Evolutionary conservation across 139 green algal genomes (phyloP).

Genomic region (Auxenochlorella pyrenoidosa): DNA sequence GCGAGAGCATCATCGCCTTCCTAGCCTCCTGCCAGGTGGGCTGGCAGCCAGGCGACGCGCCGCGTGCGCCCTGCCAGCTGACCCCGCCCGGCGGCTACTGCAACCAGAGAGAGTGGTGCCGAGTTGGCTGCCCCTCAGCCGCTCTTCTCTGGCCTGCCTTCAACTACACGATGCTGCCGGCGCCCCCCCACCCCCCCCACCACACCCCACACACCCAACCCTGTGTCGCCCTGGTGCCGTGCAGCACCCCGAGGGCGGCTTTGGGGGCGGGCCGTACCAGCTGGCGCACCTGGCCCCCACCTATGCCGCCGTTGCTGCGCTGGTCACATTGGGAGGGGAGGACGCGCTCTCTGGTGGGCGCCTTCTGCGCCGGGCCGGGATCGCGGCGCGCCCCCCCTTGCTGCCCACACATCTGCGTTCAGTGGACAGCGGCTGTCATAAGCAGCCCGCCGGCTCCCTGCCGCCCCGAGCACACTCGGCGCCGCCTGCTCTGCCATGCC

Average conservation of each 20-base stretch:
- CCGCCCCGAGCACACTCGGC: no score
- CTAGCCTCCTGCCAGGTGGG: constrained; percentile 52
- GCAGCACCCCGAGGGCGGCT: constrained; percentile 85
- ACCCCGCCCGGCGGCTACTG: no score
- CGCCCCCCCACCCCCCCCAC: no score
- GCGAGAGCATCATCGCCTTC: constrained; percentile 72
- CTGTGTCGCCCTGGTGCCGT: constrained; percentile 51
- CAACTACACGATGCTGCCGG: no score
- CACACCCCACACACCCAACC: no score
- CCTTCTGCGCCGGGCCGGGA: neutral
- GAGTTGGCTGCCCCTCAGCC: no score
- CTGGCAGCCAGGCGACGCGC: no score
- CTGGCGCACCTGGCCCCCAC: constrained; percentile 94
- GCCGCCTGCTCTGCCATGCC: no score
- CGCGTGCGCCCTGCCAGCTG: no score
- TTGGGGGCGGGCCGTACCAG: constrained; percentile 90
- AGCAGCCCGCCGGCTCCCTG: neutral
- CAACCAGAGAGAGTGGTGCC: no score
- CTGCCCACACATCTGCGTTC: neutral
- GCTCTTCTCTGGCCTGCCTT: no score
- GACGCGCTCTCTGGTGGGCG: constrained; percentile 60
- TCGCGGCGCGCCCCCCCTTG: neutral
- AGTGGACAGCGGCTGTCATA: neutral
- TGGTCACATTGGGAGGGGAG: constrained; percentile 83
- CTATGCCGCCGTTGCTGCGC: constrained; percentile 87